phyloP scores from a whole-genome alignment of 805 yeast species.

The Saturnispora saitoi region DNA sequence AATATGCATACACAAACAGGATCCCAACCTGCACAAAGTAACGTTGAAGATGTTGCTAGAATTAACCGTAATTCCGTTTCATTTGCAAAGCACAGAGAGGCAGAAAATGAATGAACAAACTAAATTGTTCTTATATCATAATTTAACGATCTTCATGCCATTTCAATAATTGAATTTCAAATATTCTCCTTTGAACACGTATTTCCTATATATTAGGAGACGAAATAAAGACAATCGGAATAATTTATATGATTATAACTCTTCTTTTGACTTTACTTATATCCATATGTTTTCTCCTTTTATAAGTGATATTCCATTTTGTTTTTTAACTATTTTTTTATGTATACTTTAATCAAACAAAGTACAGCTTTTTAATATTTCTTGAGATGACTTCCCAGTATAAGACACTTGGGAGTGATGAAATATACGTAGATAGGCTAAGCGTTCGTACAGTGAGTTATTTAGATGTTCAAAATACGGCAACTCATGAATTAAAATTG shows the following conservation, averaged over 20 bases:
- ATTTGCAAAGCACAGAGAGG: slow-evolving; percentile 8
- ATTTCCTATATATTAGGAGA: background rate
- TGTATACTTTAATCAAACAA: background rate
- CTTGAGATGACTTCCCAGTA: slow-evolving; percentile 2
- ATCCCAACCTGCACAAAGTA: slow-evolving; percentile 7
- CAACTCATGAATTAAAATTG: background rate
- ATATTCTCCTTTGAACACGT: background rate
- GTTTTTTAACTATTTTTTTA: background rate
- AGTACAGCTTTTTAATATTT: background rate
- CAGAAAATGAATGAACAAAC: background rate
- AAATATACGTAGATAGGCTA: slow-evolving; percentile 2
- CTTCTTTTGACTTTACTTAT: background rate
- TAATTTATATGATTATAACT: too few relatives aligned
- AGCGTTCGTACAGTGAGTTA: slow-evolving; percentile 1
- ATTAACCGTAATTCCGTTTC: slow-evolving; percentile 9
- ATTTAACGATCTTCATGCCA: background rate
- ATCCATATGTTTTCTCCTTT: background rate
- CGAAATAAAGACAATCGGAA: too few relatives aligned
- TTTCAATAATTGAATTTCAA: background rate
- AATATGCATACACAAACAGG: slow-evolving; percentile 10
- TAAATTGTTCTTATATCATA: background rate
- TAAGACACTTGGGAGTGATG: slow-evolving; percentile 2
- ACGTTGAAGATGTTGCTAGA: slow-evolving; percentile 9
- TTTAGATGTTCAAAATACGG: background rate
- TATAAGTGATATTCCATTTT: background rate